phyloP scores from a whole-genome alignment of 1,284 basidiomycete genomes.

The Tetrapyrgos nigripes region DNA sequence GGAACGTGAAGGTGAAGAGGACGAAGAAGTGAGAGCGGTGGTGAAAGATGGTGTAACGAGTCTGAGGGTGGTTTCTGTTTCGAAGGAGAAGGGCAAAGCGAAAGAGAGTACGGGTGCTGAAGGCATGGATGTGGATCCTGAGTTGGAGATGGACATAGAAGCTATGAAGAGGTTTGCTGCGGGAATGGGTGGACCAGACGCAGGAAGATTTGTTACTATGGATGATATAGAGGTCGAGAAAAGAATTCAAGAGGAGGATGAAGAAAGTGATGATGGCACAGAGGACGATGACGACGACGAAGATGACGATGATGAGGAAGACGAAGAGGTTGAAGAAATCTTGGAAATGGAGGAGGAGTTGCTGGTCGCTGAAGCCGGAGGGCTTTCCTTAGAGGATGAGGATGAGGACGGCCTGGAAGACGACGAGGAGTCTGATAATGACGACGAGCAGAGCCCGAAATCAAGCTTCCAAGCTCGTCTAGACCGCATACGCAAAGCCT shows the following conservation, averaged over 20 bases:
- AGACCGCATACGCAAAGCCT: slow-evolving; percentile 44
- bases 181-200: slow-evolving; percentile 52
- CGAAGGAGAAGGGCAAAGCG: slow-evolving; percentile 14
- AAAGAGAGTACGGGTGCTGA: slow-evolving; percentile 36
- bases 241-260: slow-evolving; percentile 61
- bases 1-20: no score
- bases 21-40: slow-evolving; percentile 27
- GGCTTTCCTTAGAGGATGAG: slow-evolving; percentile 39
- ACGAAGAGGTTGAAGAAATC: slow-evolving; percentile 43
- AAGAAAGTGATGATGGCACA: slow-evolving; percentile 40
- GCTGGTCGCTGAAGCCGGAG: slow-evolving; percentile 40
- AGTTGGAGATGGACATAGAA: slow-evolving; percentile 49
- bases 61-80: background rate
- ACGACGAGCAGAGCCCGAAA: slow-evolving; percentile 54
- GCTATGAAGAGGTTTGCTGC: slow-evolving; percentile 63
- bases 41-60: slow-evolving; percentile 4
- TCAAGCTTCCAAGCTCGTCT: slow-evolving; percentile 62
- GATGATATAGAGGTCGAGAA: slow-evolving; percentile 68
- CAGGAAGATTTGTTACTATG: slow-evolving; percentile 60
- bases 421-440: slow-evolving; percentile 36
- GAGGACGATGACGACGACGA: slow-evolving; percentile 34
- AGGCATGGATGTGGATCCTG: slow-evolving; percentile 68
- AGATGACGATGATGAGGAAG: slow-evolving; percentile 31
- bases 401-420: slow-evolving; percentile 47
- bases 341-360: slow-evolving; percentile 43